Evolutionary conservation across 139 green algal species (phyloP).

Genomic region (Picochlorum sp.): DNA sequence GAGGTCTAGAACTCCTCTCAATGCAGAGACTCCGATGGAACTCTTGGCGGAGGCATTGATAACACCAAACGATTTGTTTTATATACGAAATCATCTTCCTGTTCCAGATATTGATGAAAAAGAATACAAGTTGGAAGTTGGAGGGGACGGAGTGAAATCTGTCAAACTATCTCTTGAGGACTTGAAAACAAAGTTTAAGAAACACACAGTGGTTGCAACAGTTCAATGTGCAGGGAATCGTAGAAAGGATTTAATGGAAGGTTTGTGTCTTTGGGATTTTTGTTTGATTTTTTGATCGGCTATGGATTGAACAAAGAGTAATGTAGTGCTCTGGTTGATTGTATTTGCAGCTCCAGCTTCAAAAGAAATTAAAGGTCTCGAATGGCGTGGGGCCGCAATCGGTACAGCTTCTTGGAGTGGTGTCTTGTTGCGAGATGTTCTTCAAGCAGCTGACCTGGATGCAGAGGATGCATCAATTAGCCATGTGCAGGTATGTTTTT

Average conservation of each 20-base stretch:
- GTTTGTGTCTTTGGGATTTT: neutral
- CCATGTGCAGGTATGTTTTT: no score
- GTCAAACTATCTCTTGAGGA: slow-evolving; percentile 51
- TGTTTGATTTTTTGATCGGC: neutral
- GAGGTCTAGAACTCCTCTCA: slow-evolving; percentile 60
- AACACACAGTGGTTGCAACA: slow-evolving; percentile 55
- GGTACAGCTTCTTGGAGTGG: slow-evolving; percentile 62
- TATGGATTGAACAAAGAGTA: neutral
- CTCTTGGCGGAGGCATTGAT: slow-evolving; percentile 41
- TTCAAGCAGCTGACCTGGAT: slow-evolving; percentile 41
- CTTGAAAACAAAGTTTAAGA: slow-evolving; percentile 60
- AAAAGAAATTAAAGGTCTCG: slow-evolving; percentile 55
- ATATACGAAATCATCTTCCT: slow-evolving; percentile 76
- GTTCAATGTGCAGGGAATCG: slow-evolving; percentile 82
- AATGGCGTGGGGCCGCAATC: slow-evolving; percentile 64
- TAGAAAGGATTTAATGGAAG: slow-evolving; percentile 37
- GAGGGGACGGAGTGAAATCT: slow-evolving; percentile 45
- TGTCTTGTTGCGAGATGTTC: slow-evolving; percentile 65
- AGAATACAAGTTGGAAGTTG: slow-evolving; percentile 27
- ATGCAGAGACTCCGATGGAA: slow-evolving; percentile 64
- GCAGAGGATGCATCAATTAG: slow-evolving; percentile 14
- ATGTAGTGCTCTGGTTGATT: slow-evolving; percentile 1
- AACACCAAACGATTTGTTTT: slow-evolving; percentile 73
- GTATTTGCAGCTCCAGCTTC: slow-evolving; percentile 1
- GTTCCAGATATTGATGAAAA: slow-evolving; percentile 47